Evolutionary conservation across 495 filamentous ascomycete genomes (phyloP), one percentile per base, ranked within the genome.

Genomic region (Penicillium bialowiezense): DNA sequence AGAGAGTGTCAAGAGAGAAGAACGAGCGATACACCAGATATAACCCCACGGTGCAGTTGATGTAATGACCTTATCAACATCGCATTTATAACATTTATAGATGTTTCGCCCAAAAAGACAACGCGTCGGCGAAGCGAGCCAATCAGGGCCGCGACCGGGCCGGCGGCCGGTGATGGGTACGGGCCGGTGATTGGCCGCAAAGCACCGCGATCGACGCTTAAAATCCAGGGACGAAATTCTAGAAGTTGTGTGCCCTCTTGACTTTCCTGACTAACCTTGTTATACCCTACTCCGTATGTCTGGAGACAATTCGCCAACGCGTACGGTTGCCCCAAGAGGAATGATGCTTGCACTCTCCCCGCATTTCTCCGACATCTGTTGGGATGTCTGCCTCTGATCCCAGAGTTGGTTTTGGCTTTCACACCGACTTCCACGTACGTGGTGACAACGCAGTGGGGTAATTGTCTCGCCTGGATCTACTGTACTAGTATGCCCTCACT

Each of bases 81-180:
- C 33, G 41, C 42, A 44, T 14, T 37, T 18, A 23, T 20, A 19
- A 39, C 34, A 48, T 52, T 51, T 58, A 58, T 61, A 64, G 60
- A 64, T 64, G 58, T 49, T 35, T 18, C 38, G 41, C 39, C 19
- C 23, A 47, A 50, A 24, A 35, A 15, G 35, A 44, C 42, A 50
- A 52, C 43, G 48, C 48, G 19, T 56, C 60, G 60, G 60, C 35
- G 44, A 44, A 37, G 12, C 24, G 31, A 28, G 5, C 60, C 60
- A 64, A 64, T 64, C 28, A 61, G 6, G 43, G 4, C 3, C 10
- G 17, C 13, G 41, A 61, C 60, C 60, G 60, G 60, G 46, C 55
- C 54, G 58, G 58, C 34, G 5, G 35, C 58, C 60, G 60, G 60
- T 58, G 60, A n/a, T 54, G 49, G 18, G 51, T 36, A 24, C 23